Conservation (phyloP, 306 rosid species). For the Luffa aegyptiaca region DNA sequence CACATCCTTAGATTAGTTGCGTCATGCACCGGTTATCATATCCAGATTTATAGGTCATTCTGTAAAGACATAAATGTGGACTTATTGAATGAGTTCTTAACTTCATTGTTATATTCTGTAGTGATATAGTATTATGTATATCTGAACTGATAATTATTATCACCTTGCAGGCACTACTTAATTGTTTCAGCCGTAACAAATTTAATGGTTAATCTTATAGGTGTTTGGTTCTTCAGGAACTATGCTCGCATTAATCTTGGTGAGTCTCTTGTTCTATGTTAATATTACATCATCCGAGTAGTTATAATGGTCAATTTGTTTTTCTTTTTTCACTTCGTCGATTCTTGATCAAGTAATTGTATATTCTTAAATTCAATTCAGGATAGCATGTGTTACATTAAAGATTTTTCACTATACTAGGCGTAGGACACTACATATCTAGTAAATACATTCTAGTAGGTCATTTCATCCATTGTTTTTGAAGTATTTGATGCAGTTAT, state of each 20-base stretch:
- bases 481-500: background rate
- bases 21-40: background rate
- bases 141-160: slow-evolving; percentile 25
- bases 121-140: slow-evolving; percentile 5
- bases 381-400: background rate
- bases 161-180: slow-evolving; percentile 75
- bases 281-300: background rate
- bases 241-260: slow-evolving; percentile 92
- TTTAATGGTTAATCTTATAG: slow-evolving; percentile 88
- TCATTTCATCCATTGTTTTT: background rate
- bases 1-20: background rate
- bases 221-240: slow-evolving; percentile 98
- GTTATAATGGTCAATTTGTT: background rate
- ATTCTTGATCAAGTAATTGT: background rate
- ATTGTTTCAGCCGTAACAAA: slow-evolving; percentile 92
- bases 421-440: background rate
- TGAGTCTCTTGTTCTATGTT: slow-evolving; percentile 26
- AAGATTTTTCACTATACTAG: background rate
- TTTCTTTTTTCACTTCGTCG: background rate
- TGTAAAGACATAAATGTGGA: background rate
- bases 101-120: slow-evolving; percentile 6
- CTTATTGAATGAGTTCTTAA: background rate
- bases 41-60: background rate
- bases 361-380: background rate
- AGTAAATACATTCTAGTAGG: background rate